Evolutionary conservation across 768 basidiomycete genomes (phyloP).

Genomic region (Hypholoma sublateritium): DNA sequence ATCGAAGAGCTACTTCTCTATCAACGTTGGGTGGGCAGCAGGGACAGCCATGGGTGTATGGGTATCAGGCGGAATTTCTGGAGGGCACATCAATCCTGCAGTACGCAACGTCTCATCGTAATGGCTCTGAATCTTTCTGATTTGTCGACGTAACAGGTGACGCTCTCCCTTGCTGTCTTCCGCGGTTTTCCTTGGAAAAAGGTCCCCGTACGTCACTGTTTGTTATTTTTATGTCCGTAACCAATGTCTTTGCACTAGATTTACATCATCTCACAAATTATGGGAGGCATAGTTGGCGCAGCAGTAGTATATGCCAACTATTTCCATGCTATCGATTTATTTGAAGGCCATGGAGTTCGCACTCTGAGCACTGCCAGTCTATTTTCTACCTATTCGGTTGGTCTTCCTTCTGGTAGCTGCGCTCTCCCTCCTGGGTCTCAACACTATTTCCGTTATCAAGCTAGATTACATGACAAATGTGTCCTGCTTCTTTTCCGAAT

Average conservation of each 20-base stretch:
- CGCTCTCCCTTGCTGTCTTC: conserved; percentile 65
- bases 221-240: not conserved
- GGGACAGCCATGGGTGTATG: conserved; percentile 69
- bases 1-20: conserved; percentile 43
- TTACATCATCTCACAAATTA: conserved; percentile 47
- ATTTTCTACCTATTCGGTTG: conserved; percentile 62
- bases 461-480: conserved; percentile 39
- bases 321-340: conserved; percentile 63
- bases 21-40: conserved; percentile 56
- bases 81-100: conserved; percentile 76
- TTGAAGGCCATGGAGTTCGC: conserved; percentile 56
- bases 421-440: too few relatives aligned
- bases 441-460: conserved; percentile 15
- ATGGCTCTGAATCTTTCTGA: not conserved
- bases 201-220: conserved; percentile 48
- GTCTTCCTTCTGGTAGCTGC: conserved; percentile 15
- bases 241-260: conserved; percentile 12
- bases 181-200: conserved; percentile 81
- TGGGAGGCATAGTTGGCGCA: conserved; percentile 61
- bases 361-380: conserved; percentile 57
- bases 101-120: conserved; percentile 31
- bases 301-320: conserved; percentile 64
- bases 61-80: conserved; percentile 65
- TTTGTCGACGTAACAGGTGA: conserved; percentile 45
- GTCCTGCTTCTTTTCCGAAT: conserved; percentile 46